Conservation (phyloP, 768 basidiomycete species). For the Mrakia gelida region DNA sequence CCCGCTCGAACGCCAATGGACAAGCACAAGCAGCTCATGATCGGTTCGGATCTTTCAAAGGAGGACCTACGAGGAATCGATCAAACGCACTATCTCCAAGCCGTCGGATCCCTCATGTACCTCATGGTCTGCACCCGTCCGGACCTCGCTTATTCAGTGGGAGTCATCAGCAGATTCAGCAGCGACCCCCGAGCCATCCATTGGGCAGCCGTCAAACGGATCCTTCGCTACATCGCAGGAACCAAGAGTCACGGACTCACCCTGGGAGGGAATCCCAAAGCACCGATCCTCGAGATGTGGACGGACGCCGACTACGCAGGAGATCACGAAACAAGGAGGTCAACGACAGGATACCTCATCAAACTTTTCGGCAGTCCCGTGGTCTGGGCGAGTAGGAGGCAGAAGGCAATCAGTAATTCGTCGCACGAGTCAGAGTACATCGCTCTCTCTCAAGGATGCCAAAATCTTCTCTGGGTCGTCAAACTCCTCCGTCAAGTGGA, state of each 20-base stretch:
- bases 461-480: slow-evolving; percentile 15
- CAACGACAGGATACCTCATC: slow-evolving; percentile 7
- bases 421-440: slow-evolving; percentile 13
- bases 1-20: too few species aligned
- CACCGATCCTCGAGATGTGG: too few species aligned
- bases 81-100: slow-evolving; percentile 5
- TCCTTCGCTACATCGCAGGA: slow-evolving; percentile 6
- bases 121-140: slow-evolving; percentile 11
- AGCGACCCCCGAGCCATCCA: slow-evolving; percentile 8
- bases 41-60: too few species aligned
- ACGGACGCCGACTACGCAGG: not conserved
- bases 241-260: too few species aligned
- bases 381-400: slow-evolving; percentile 3
- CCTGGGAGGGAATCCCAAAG: too few species aligned
- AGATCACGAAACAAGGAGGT: slow-evolving; percentile 6
- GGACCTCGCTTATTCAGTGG: slow-evolving; percentile 5
- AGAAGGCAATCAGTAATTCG: not conserved
- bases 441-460: slow-evolving; percentile 12
- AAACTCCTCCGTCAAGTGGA: not conserved
- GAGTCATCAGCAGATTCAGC: not conserved
- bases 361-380: not conserved
- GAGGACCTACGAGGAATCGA: too few species aligned
- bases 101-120: slow-evolving; percentile 14
- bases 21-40: too few species aligned
- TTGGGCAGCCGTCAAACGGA: slow-evolving; percentile 7